phyloP scores from a whole-genome alignment of 1,284 basidiomycete genomes.

The Kwoniella shivajii region DNA sequence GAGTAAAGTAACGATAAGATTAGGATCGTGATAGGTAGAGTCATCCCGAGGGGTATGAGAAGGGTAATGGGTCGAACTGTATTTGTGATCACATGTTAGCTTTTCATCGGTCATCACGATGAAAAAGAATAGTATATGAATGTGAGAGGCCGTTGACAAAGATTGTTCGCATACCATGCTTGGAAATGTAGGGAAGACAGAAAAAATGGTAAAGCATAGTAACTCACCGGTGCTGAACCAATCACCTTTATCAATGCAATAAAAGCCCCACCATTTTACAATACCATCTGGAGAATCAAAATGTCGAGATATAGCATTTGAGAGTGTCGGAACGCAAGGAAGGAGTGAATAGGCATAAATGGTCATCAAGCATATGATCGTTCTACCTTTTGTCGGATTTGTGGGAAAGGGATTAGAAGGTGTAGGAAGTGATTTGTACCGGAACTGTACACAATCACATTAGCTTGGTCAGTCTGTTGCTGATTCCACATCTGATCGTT shows the following conservation, averaged over 20 bases:
- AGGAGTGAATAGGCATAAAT: slow-evolving; percentile 16
- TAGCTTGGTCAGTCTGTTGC: slow-evolving; percentile 2
- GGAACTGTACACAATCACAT: slow-evolving; percentile 1
- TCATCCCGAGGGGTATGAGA: slow-evolving; percentile 11
- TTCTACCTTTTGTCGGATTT: neutral
- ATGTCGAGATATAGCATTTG: neutral
- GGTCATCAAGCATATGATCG: slow-evolving; percentile 5
- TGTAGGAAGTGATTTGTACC: slow-evolving; percentile 2
- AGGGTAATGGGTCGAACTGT: slow-evolving; percentile 16
- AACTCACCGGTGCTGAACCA: slow-evolving; percentile 23
- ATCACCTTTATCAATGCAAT: slow-evolving; percentile 13
- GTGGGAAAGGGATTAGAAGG: slow-evolving; percentile 1
- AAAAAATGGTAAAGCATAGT: neutral
- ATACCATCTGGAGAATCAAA: slow-evolving; percentile 9
- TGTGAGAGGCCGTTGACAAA: too few species aligned
- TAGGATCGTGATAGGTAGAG: slow-evolving; percentile 2
- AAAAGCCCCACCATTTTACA: slow-evolving; percentile 26
- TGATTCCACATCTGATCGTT: neutral
- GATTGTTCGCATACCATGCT: too few species aligned
- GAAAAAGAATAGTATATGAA: too few species aligned
- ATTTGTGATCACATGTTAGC: too few species aligned
- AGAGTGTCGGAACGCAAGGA: slow-evolving; percentile 18
- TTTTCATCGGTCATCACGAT: too few species aligned
- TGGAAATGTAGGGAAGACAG: too few species aligned
- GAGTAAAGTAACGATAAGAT: slow-evolving; percentile 14